Conservation (phyloP, 2,329 filamentous ascomycete species). For the Coleophoma cylindrospora region DNA sequence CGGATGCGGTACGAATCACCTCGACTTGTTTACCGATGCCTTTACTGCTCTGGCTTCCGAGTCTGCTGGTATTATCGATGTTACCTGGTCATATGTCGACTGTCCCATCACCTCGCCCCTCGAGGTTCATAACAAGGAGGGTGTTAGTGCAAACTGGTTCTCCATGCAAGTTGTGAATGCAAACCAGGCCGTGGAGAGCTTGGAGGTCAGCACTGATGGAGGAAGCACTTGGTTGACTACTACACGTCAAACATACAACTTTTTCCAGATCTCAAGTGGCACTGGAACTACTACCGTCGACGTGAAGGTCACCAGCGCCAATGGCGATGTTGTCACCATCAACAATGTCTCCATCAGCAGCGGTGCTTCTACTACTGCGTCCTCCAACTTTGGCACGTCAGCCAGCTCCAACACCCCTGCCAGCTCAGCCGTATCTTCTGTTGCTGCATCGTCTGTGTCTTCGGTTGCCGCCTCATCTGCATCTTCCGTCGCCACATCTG, state of each 20-base stretch:
- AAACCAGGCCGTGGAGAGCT: conserved; percentile 47
- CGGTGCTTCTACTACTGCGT: conserved; percentile 13
- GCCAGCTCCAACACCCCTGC: not conserved
- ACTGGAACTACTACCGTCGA: conserved; percentile 49
- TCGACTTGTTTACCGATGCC: conserved; percentile 49
- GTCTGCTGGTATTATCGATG: conserved; percentile 40
- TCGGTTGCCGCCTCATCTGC: not conserved
- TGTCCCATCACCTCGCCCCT: conserved; percentile 47
- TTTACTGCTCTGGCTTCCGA: conserved; percentile 41
- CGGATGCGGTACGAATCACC: conserved; percentile 45
- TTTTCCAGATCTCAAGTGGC: conserved; percentile 53
- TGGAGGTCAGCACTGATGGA: conserved; percentile 58
- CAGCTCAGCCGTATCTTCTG: not conserved
- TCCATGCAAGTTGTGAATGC: conserved; percentile 61
- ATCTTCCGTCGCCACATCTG: not conserved
- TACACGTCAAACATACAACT: conserved; percentile 50
- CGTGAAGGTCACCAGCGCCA: conserved; percentile 48
- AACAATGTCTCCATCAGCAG: conserved; percentile 39
- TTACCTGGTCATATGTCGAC: conserved; percentile 42
- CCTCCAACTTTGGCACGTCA: conserved; percentile 17
- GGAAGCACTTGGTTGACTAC: conserved; percentile 55
- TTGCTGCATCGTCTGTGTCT: not conserved
- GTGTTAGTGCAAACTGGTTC: conserved; percentile 48
- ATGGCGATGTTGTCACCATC: conserved; percentile 45
- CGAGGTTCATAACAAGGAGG: conserved; percentile 46